phyloP scores from a whole-genome alignment of 257 asterid species.

The Eustoma russellianum region DNA sequence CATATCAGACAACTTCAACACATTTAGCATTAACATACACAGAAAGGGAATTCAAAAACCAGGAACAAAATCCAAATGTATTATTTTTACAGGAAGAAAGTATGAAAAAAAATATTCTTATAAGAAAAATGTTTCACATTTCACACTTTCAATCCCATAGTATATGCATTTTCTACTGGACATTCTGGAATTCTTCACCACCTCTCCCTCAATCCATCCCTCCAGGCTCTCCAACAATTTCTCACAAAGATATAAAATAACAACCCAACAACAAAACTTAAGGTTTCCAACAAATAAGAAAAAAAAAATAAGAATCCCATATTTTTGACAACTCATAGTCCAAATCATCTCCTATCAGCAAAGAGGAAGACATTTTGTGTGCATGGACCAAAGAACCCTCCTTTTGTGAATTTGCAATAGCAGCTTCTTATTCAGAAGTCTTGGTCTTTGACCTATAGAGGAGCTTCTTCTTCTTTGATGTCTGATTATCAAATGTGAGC shows the following conservation, averaged over 20 bases:
- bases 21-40: conserved; percentile 7
- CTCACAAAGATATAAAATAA: conserved; percentile 19
- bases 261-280: conserved; percentile 33
- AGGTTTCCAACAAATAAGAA: conserved; percentile 19
- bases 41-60: conserved; percentile 8
- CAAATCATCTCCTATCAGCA: conserved; percentile 21
- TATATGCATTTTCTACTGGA: conserved; percentile 11
- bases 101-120: conserved; percentile 15
- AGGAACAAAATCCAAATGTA: conserved; percentile 17
- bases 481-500: conserved; percentile 75
- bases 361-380: conserved; percentile 20
- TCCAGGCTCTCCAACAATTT: conserved; percentile 1
- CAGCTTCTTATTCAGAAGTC: conserved; percentile 38
- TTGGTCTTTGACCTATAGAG: conserved; percentile 82
- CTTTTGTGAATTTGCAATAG: not conserved
- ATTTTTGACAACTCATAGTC: conserved; percentile 18
- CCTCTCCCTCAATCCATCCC: not conserved
- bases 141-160: conserved; percentile 28
- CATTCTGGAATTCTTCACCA: conserved; percentile 8
- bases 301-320: conserved; percentile 22
- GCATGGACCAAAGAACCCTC: conserved; percentile 30
- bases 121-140: conserved; percentile 24
- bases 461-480: conserved; percentile 86
- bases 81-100: conserved; percentile 27
- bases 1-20: no score